These are phyloP conservation scores for Pseudohyphozyma bogoriensis DNA, from an alignment of 768 basidiomycete species.

Conservation along the genomic window DNA sequence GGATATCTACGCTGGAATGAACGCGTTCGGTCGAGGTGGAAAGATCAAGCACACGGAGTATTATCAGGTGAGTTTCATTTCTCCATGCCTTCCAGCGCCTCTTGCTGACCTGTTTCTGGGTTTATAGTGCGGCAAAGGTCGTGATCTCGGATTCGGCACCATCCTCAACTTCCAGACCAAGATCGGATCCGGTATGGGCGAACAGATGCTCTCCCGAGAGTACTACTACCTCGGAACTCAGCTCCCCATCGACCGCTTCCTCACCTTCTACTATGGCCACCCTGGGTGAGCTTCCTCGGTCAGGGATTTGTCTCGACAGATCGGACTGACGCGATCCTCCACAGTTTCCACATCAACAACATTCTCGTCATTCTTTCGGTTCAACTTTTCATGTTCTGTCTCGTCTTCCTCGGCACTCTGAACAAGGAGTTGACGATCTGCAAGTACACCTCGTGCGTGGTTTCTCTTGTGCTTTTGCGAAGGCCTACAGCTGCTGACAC, in stretches of 20 bases:
- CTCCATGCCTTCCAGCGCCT: neutral
- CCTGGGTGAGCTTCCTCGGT: constrained; percentile 48
- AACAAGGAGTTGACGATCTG: constrained; percentile 73
- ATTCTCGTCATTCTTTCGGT: constrained; percentile 96
- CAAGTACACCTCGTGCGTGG: constrained; percentile 50
- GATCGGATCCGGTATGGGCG: constrained; percentile 99
- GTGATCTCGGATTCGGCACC: constrained; percentile 97
- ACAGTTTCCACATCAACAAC: constrained; percentile 92
- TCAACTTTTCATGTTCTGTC: constrained; percentile 84
- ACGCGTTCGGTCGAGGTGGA: constrained; percentile 88
- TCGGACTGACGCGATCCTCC: no score
- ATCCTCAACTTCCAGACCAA: constrained; percentile 99
- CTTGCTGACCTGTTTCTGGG: neutral
- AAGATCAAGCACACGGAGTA: constrained; percentile 99
- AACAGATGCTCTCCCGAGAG: constrained; percentile 97
- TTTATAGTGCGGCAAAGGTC: constrained; percentile 73
- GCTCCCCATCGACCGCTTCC: constrained; percentile 91
- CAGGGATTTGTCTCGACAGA: no score
- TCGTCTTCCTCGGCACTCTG: constrained; percentile 89
- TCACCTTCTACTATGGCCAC: constrained; percentile 99
- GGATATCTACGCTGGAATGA: constrained; percentile 99
- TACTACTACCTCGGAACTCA: constrained; percentile 98
- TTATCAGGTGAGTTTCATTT: constrained; percentile 54
- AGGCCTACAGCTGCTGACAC: no score
- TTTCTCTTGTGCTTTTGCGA: no score